Evolutionary conservation across 805 yeast genomes (phyloP).

Genomic region (Tetrapisispora arboricola): DNA sequence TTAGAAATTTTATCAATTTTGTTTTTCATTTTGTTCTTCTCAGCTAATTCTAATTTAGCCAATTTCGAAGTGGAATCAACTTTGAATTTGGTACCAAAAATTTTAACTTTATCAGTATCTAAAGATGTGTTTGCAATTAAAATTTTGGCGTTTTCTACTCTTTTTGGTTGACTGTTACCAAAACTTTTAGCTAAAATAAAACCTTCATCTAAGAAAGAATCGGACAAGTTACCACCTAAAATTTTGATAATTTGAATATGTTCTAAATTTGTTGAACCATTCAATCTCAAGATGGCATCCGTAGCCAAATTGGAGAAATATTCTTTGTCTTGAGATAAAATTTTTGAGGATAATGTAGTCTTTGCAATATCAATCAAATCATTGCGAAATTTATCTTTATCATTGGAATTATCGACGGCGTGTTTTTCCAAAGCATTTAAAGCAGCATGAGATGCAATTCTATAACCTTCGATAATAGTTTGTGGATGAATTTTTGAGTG

Average conservation of each 20-base stretch:
- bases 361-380: constrained; percentile 83
- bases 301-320: constrained; percentile 85
- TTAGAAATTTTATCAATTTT: constrained; percentile 84
- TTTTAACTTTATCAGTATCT: constrained; percentile 96
- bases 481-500: constrained; percentile 88
- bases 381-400: constrained; percentile 50
- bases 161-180: constrained; percentile 91
- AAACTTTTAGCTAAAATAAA: constrained; percentile 84
- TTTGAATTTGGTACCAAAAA: constrained; percentile 95
- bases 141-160: constrained; percentile 70
- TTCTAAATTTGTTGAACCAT: constrained; percentile 79
- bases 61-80: constrained; percentile 91
- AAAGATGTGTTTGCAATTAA: constrained; percentile 89
- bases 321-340: constrained; percentile 88
- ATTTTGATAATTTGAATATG: constrained; percentile 90
- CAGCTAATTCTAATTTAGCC: constrained; percentile 91
- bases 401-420: constrained; percentile 62
- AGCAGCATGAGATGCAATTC: constrained; percentile 84
- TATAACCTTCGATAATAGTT: constrained; percentile 90
- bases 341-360: constrained; percentile 89
- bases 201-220: constrained; percentile 93
- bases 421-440: constrained; percentile 62
- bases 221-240: constrained; percentile 84
- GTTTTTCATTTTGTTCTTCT: constrained; percentile 80
- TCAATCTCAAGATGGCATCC: constrained; percentile 80